These are phyloP conservation scores for Vanrija pseudolonga DNA, from an alignment of 1,284 basidiomycete genomes.

Conservation along the genomic window DNA sequence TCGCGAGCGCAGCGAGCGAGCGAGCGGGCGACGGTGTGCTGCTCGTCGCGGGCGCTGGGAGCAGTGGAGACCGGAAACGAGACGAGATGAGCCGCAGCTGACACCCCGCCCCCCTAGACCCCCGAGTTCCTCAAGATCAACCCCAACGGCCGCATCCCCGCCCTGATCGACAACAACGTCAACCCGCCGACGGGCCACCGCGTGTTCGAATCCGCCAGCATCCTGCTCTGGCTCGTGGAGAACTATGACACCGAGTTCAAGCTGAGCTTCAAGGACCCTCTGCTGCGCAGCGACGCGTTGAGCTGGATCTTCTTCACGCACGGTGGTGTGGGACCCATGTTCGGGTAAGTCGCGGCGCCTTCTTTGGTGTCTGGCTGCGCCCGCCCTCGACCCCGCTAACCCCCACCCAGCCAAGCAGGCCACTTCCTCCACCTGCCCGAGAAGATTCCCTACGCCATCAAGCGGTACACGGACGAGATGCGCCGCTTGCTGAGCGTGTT, in stretches of 20 bases:
- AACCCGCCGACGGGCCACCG: conserved; percentile 50
- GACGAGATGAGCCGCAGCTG: too few species aligned
- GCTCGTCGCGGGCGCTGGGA: too few species aligned
- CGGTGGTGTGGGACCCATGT: conserved; percentile 42
- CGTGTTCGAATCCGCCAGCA: conserved; percentile 65
- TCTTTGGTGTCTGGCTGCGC: conserved; percentile 11
- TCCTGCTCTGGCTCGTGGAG: conserved; percentile 62
- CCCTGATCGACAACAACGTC: conserved; percentile 47
- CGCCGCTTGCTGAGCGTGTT: conserved; percentile 71
- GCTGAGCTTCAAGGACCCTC: conserved; percentile 55
- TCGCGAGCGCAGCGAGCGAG: background rate
- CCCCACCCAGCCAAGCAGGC: background rate
- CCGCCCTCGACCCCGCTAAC: background rate
- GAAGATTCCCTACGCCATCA: conserved; percentile 49
- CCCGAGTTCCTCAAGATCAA: conserved; percentile 62
- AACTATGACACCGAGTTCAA: conserved; percentile 56
- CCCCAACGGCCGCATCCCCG: conserved; percentile 63
- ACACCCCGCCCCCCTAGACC: conserved; percentile 37
- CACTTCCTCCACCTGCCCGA: conserved; percentile 7
- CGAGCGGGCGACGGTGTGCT: too few species aligned
- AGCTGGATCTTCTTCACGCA: conserved; percentile 74
- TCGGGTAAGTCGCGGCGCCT: conserved; percentile 51
- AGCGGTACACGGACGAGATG: conserved; percentile 70
- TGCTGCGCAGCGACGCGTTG: conserved; percentile 57
- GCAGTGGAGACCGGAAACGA: too few species aligned